Evolutionary conservation across 108 stramenopile species (phyloP).

Genomic region (Skeletonema menzelii): DNA sequence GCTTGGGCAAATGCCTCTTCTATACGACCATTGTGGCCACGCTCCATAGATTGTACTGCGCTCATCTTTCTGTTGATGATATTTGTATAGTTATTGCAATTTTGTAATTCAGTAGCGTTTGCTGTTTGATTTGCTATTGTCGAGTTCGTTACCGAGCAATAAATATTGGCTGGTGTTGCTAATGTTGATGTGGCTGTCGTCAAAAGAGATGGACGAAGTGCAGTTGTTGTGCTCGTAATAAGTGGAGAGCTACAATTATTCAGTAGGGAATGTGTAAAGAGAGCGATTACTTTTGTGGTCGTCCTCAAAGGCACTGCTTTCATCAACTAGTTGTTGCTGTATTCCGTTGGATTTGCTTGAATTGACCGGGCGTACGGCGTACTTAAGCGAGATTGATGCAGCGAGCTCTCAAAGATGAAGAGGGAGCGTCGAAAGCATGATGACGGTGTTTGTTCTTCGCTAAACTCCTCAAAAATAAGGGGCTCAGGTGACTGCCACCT

Average conservation of each 20-base stretch:
- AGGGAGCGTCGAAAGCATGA: no score
- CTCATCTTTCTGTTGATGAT: neutral
- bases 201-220: neutral
- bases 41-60: conserved; percentile 54
- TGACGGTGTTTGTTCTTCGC: no score
- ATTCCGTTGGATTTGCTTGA: neutral
- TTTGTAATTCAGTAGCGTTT: neutral
- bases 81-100: neutral
- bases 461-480: no score
- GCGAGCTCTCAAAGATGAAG: no score
- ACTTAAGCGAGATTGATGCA: no score
- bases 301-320: neutral
- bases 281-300: neutral
- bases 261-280: neutral
- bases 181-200: neutral
- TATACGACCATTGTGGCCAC: conserved; percentile 76
- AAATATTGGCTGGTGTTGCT: neutral
- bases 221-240: neutral
- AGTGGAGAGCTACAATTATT: neutral
- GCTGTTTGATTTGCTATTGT: neutral
- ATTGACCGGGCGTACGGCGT: no score
- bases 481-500: no score
- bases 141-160: neutral
- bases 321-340: neutral
- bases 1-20: conserved; percentile 83